phyloP scores from a whole-genome alignment of 108 stramenopile genomes.

The Thalassiosira profunda region DNA sequence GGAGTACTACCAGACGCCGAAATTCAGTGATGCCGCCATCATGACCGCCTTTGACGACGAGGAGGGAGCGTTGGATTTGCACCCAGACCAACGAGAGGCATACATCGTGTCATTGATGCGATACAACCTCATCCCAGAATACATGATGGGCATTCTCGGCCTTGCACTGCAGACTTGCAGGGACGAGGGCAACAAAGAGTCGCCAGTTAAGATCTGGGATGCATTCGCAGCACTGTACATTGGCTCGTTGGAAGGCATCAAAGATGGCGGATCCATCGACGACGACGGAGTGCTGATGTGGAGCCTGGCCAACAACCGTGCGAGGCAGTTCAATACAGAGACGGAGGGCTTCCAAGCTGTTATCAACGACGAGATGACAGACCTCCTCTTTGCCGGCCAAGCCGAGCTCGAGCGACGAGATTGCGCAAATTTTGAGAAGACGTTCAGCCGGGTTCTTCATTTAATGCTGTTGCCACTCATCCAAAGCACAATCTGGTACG shows the following conservation, averaged over 20 bases:
- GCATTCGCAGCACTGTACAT: conserved; percentile 81
- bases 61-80: conserved; percentile 54
- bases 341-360: conserved; percentile 54
- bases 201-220: conserved; percentile 63
- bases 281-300: conserved; percentile 81
- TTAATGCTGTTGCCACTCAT: conserved; percentile 69
- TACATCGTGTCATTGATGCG: conserved; percentile 58
- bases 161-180: conserved; percentile 58
- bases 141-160: conserved; percentile 61
- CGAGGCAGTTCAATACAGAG: conserved; percentile 76
- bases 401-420: conserved; percentile 58
- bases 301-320: conserved; percentile 70
- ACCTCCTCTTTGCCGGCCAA: conserved; percentile 73
- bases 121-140: conserved; percentile 73
- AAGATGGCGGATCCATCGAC: conserved; percentile 64
- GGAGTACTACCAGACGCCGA: conserved; percentile 51
- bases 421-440: conserved; percentile 64
- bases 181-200: conserved; percentile 33
- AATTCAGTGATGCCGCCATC: conserved; percentile 68
- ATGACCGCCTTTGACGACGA: conserved; percentile 52
- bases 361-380: conserved; percentile 65
- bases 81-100: no score
- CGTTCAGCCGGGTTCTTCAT: conserved; percentile 54
- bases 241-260: conserved; percentile 80
- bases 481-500: conserved; percentile 77